A percentile compares a stretch with the other conserved stretches of the same genome.
Conservation (phyloP, 2,329 filamentous ascomycete genomes). For the Fusarium agapanthi region DNA sequence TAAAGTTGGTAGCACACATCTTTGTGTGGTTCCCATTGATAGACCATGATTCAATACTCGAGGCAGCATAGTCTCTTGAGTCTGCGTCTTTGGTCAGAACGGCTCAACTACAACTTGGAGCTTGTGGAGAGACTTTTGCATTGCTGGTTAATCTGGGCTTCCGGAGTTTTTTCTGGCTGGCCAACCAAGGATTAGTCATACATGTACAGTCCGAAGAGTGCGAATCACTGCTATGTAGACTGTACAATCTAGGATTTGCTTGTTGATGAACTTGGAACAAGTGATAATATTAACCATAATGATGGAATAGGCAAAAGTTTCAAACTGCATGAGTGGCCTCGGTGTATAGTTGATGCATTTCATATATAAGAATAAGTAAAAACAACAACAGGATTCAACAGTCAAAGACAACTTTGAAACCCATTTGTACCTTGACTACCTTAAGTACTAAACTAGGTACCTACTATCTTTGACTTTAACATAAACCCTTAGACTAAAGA, state of each 20-base stretch:
- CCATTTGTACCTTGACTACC: background rate
- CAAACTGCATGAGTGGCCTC: background rate
- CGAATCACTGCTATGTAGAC: background rate
- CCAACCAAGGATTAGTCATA: constrained; percentile 22
- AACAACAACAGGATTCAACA: background rate
- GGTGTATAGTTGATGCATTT: accelerated
- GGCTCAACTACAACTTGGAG: constrained; percentile 25
- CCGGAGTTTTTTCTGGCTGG: constrained; percentile 25
- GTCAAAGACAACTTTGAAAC: background rate
- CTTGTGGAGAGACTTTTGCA: constrained; percentile 40
- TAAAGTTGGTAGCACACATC: constrained; percentile 68
- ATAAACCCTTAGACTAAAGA: background rate
- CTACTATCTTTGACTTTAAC: background rate
- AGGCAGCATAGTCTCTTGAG: constrained; percentile 16
- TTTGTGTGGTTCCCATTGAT: constrained; percentile 57
- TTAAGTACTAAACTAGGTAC: no score
- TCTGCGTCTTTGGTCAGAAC: constrained; percentile 41
- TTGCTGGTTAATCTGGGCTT: constrained; percentile 41
- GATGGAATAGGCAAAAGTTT: background rate
- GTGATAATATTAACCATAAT: background rate
- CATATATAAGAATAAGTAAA: background rate
- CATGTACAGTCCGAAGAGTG: accelerated
- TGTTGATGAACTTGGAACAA: background rate
- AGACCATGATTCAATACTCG: constrained; percentile 51
- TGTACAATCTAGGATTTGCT: background rate